Percentiles rank a stretch among this genome's conserved stretches.
phyloP scores from a whole-genome alignment of 116 monocot species.

The Trichopus zeylanicus region DNA sequence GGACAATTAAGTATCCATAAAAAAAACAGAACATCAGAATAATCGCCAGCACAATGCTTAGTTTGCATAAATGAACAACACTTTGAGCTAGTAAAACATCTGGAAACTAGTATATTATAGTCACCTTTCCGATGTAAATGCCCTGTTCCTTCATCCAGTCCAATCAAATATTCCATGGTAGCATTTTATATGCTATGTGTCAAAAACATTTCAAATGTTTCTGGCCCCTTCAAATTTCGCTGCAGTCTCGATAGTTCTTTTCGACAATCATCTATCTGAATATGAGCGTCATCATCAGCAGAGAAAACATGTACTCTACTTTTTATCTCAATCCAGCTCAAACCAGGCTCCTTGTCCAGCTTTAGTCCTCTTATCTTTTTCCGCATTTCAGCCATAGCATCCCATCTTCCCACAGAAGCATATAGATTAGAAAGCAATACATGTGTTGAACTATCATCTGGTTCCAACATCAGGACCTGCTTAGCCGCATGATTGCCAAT shows the following conservation, averaged over 20 bases:
- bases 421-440: conserved; percentile 84
- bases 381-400: conserved; percentile 48
- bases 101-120: no score
- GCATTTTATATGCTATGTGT: no score
- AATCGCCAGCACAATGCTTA: no score
- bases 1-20: no score
- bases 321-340: conserved; percentile 78
- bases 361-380: conserved; percentile 56
- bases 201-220: conserved; percentile 7
- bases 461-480: conserved; percentile 33
- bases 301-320: conserved; percentile 48
- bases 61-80: no score
- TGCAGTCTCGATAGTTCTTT: conserved; percentile 42
- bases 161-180: neutral
- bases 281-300: conserved; percentile 57
- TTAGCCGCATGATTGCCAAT: conserved; percentile 52
- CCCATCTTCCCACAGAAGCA: conserved; percentile 70
- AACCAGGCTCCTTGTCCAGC: conserved; percentile 72
- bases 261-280: conserved; percentile 33
- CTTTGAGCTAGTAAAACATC: no score
- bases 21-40: no score
- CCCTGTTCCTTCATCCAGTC: neutral
- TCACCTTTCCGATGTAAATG: neutral
- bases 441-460: conserved; percentile 52
- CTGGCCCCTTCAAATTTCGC: conserved; percentile 34